Percentiles rank a stretch among this genome's conserved stretches.
Conservation (phyloP, 1,284 basidiomycete genomes). For the Puccinia novopanici region DNA sequence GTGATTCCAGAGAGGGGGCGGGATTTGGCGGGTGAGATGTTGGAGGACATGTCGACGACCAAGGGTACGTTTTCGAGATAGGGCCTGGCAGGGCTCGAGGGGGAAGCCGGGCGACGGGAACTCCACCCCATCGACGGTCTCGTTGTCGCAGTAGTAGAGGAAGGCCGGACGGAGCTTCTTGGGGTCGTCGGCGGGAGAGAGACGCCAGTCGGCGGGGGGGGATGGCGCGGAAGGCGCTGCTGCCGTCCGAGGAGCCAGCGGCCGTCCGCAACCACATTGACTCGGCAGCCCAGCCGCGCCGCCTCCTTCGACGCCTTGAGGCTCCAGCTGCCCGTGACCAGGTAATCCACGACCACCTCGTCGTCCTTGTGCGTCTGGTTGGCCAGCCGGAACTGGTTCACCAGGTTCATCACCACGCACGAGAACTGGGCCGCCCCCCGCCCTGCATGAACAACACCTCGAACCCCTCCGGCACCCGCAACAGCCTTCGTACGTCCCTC, state of each 20-base stretch:
- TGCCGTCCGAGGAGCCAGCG: too few species aligned
- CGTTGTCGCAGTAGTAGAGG: constrained; percentile 99
- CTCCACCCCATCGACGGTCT: constrained; percentile 95
- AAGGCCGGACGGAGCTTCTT: constrained; percentile 69
- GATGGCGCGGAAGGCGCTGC: too few species aligned
- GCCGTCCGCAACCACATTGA: constrained; percentile 73
- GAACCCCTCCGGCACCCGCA: constrained; percentile 80
- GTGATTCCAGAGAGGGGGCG: constrained; percentile 64
- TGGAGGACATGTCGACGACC: constrained; percentile 93
- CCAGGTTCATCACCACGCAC: constrained; percentile 81
- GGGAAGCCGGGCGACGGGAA: constrained; percentile 84
- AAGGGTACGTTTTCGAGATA: constrained; percentile 73
- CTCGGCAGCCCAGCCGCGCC: constrained; percentile 63
- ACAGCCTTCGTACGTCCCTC: constrained; percentile 66
- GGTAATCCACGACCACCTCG: constrained; percentile 68
- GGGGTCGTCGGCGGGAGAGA: constrained; percentile 64
- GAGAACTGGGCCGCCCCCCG: constrained; percentile 88
- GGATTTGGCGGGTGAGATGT: constrained; percentile 95
- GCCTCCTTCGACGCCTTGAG: constrained; percentile 82
- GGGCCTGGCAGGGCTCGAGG: too few species aligned
- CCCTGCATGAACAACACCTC: constrained; percentile 87
- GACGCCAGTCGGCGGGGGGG: constrained; percentile 75
- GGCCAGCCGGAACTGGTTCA: constrained; percentile 73
- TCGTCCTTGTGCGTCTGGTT: constrained; percentile 58
- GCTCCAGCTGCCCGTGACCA: constrained; percentile 88